Evolutionary conservation across 345 rosid genomes (phyloP), one percentile per base, ranked within the genome.

Genomic region (Salix suchowensis): DNA sequence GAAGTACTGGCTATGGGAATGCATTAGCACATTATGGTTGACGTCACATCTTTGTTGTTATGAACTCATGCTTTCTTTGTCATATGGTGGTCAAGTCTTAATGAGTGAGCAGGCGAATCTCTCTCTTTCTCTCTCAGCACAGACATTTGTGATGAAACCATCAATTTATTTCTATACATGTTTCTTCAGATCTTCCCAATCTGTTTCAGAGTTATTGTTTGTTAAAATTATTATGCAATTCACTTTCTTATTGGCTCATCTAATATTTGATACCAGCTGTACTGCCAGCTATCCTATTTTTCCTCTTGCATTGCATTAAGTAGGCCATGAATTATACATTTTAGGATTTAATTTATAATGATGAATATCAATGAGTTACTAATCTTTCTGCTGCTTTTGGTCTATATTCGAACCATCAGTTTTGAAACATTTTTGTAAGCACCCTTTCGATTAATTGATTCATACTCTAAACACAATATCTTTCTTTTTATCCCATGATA

Each of bases 21-120:
- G 16, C 10, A 4, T 70, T 37, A 19, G 5, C 48, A 39, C 67
- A 68, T 62, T 55, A 54, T 39, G 66, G 36, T 42, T 3, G 26
- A 24, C 26, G 26, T n/a, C 3, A 13, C 19, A 42, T 48, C 19
- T 54, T 50, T 76, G 40, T 81, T 83, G 70, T 34, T 84, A 30
- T 30, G 32, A 30, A 30, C 32, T 30, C 32, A 60, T 78, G 62
- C 48, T 72, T 73, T 74, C 32, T 71, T 50, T 76, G 73, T 77
- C 55, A 14, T 70, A 26, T 86, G 34, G 74, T 75, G 73, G 79
- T 52, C 92, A 92, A 9, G 78, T 84, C 68, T 80, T 96, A 67
- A 82, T 84, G 86, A 82, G 72, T 79, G 98, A 28, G 77, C 90
- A 86, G 97, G 98, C 93, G 78, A 58, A 9, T 75, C 66, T 54